Conservation (phyloP, 352 stramenopile species). For the Phytophthora sojae region DNA sequence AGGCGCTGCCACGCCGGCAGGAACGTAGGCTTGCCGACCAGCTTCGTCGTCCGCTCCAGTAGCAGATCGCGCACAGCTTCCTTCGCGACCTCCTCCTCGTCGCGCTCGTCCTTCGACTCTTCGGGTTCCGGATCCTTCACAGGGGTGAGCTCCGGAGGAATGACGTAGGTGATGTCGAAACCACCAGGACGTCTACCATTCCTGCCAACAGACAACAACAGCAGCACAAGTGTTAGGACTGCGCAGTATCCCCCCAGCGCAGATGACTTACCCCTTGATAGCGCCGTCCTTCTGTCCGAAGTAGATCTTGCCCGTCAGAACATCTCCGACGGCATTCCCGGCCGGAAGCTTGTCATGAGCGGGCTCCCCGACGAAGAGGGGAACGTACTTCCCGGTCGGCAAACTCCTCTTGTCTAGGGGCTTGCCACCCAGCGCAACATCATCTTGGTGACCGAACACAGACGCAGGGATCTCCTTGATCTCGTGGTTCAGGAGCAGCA, state of each 20-base stretch:
- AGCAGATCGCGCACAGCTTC: slow-evolving; percentile 82
- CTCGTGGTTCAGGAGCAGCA: slow-evolving; percentile 76
- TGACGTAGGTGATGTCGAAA: slow-evolving; percentile 80
- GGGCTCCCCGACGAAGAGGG: slow-evolving; percentile 82
- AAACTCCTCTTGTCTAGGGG: slow-evolving; percentile 58
- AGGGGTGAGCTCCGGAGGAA: slow-evolving; percentile 61
- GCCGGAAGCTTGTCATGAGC: slow-evolving; percentile 73
- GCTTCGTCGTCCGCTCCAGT: slow-evolving; percentile 69
- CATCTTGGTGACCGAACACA: slow-evolving; percentile 75
- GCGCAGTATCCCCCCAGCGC: background rate
- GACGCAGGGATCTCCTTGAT: slow-evolving; percentile 75
- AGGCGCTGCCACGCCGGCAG: slow-evolving; percentile 58
- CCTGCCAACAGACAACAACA: slow-evolving; percentile 20
- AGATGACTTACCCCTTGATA: slow-evolving; percentile 53
- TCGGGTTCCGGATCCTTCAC: slow-evolving; percentile 73
- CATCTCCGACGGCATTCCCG: slow-evolving; percentile 61
- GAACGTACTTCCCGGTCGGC: slow-evolving; percentile 60
- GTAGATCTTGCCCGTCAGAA: slow-evolving; percentile 72
- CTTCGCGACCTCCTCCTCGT: slow-evolving; percentile 69
- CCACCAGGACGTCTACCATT: slow-evolving; percentile 67
- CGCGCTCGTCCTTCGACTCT: slow-evolving; percentile 71
- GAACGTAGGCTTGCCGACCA: slow-evolving; percentile 77
- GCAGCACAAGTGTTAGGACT: background rate
- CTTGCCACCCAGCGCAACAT: slow-evolving; percentile 68
- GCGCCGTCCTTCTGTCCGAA: slow-evolving; percentile 79